phyloP scores from a whole-genome alignment of 2,329 filamentous ascomycete species.

The Tolypocladium guangdongense region DNA sequence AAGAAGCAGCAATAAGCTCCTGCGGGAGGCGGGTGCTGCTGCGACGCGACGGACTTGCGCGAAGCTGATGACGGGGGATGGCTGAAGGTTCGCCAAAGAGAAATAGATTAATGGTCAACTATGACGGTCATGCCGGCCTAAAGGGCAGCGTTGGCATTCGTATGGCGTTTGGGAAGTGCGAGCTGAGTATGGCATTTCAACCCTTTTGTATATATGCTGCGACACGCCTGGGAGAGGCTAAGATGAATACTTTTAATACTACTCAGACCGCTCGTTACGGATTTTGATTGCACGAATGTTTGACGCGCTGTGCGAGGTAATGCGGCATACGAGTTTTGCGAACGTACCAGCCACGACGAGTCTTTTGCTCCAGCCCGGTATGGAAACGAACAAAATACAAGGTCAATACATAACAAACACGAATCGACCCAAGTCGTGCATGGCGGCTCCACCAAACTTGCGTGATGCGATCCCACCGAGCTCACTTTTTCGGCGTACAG shows the following conservation, averaged over 20 bases:
- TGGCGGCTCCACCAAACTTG: no score
- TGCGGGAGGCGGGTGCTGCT: background rate
- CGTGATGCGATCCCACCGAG: background rate
- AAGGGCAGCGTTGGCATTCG: slow-evolving; percentile 13
- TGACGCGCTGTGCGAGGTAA: no score
- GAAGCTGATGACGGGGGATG: background rate
- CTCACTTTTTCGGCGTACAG: slow-evolving; percentile 33
- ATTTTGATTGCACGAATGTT: background rate
- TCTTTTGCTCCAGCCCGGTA: no score
- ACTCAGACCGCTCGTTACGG: background rate
- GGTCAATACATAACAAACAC: no score
- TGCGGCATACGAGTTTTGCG: no score
- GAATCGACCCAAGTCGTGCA: no score
- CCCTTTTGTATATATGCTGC: slow-evolving; percentile 16
- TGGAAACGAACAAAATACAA: no score
- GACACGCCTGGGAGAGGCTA: slow-evolving; percentile 1
- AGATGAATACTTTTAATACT: slow-evolving; percentile 4
- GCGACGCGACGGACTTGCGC: background rate
- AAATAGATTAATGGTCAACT: slow-evolving; percentile 6
- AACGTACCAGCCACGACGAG: no score
- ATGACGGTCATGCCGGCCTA: slow-evolving; percentile 9
- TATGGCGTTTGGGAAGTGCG: slow-evolving; percentile 17
- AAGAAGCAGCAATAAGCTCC: slow-evolving; percentile 55
- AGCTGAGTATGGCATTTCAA: slow-evolving; percentile 16
- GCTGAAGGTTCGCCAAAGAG: background rate